Evolutionary conservation across 2,329 filamentous ascomycete species (phyloP).

Genomic region (Microsporum canis): DNA sequence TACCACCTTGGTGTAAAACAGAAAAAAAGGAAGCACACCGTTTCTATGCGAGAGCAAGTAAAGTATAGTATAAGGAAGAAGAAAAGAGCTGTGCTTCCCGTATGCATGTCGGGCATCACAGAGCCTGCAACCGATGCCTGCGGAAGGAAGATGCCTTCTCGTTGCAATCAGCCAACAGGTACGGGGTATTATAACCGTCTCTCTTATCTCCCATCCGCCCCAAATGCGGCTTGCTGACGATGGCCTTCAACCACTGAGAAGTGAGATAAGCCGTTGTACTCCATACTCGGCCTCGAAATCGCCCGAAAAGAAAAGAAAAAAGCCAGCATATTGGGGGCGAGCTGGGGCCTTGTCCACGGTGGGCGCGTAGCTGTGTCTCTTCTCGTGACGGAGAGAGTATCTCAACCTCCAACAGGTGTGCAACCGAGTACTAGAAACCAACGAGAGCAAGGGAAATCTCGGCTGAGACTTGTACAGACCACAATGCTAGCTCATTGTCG

Average conservation of each 20-base stretch:
- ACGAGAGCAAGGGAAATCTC: not conserved
- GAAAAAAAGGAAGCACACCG: not conserved
- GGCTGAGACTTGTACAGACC: not conserved
- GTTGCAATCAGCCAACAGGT: not conserved
- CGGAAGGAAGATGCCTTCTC: not conserved
- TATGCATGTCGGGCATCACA: conserved; percentile 1
- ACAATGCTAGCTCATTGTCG: not conserved
- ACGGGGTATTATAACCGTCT: not conserved
- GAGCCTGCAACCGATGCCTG: not conserved
- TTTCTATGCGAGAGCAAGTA: not conserved
- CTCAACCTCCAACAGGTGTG: not conserved
- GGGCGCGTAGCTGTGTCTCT: not conserved
- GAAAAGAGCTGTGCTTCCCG: not conserved
- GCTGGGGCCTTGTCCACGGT: not conserved
- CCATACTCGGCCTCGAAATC: not conserved
- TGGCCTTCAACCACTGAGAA: not conserved
- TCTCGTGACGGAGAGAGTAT: not conserved
- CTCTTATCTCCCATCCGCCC: not conserved
- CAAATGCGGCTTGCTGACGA: not conserved
- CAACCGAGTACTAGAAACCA: not conserved
- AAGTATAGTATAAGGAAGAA: not conserved
- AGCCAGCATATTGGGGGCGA: not conserved
- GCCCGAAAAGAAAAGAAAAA: not conserved
- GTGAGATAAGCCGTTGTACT: not conserved
- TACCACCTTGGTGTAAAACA: not conserved